phyloP scores from a whole-genome alignment of 2,329 filamentous ascomycete species.

The Calycina marina region DNA sequence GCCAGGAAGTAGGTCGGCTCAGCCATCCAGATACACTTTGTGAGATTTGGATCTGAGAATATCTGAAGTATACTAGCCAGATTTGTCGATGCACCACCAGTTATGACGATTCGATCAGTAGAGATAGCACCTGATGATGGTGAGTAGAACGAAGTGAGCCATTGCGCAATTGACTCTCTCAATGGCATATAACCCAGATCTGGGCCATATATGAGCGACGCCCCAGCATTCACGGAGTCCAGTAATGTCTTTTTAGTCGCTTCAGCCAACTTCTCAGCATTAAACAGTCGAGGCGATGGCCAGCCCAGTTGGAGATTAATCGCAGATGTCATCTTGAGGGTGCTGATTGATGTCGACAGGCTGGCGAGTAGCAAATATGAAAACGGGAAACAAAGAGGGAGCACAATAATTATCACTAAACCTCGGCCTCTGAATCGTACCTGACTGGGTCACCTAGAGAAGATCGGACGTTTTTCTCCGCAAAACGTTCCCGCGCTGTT shows the following conservation, averaged over 20 bases:
- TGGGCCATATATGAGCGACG: slow-evolving; percentile 47
- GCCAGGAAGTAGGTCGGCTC: slow-evolving; percentile 52
- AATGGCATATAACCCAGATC: slow-evolving; percentile 41
- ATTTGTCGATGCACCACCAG: slow-evolving; percentile 52
- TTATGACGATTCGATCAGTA: slow-evolving; percentile 41
- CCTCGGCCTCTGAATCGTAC: too few relatives aligned
- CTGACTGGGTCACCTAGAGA: too few relatives aligned
- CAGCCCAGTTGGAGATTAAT: slow-evolving; percentile 22
- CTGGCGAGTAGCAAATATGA: too few relatives aligned
- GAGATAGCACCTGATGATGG: slow-evolving; percentile 26
- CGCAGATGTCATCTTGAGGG: slow-evolving; percentile 2
- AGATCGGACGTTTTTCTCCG: too few relatives aligned
- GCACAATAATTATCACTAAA: too few relatives aligned
- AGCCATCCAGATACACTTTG: slow-evolving; percentile 48
- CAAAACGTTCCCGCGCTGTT: too few relatives aligned
- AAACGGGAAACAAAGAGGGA: too few relatives aligned
- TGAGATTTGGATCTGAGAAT: slow-evolving; percentile 50
- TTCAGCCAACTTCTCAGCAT: slow-evolving; percentile 34
- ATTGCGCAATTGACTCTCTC: slow-evolving; percentile 39
- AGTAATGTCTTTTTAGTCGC: slow-evolving; percentile 36
- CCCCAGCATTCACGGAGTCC: slow-evolving; percentile 30
- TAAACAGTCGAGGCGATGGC: slow-evolving; percentile 31
- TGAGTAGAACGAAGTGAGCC: slow-evolving; percentile 44
- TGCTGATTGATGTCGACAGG: too few relatives aligned
- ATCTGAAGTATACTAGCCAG: slow-evolving; percentile 46